A percentile compares a stretch with the other conserved stretches of the same genome.
Conservation (phyloP, 2,329 filamentous ascomycete genomes). For the Zasmidium angulare region DNA sequence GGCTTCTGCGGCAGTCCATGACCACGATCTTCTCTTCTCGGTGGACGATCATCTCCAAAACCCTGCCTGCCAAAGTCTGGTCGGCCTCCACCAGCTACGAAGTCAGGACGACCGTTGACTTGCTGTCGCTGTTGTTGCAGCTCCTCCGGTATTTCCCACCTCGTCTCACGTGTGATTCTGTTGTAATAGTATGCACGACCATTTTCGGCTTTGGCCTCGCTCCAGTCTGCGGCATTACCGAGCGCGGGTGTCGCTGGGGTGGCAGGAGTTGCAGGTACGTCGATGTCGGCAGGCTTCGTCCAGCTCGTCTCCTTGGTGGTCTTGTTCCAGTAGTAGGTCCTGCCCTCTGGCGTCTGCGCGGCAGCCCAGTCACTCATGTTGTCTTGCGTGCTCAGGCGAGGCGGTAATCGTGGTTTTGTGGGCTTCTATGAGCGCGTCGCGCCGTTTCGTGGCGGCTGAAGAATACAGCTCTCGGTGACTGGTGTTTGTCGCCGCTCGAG, state of each 20-base stretch:
- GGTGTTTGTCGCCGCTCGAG: too few species aligned
- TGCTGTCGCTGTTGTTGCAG: slow-evolving; percentile 19
- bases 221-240: slow-evolving; percentile 69
- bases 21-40: slow-evolving; percentile 35
- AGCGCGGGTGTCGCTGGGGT: slow-evolving; percentile 45
- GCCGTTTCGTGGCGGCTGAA: too few species aligned
- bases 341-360: slow-evolving; percentile 51
- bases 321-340: slow-evolving; percentile 87
- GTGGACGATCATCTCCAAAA: slow-evolving; percentile 29
- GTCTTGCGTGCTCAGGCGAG: not conserved
- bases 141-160: slow-evolving; percentile 78
- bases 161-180: slow-evolving; percentile 84
- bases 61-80: not conserved
- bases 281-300: slow-evolving; percentile 79
- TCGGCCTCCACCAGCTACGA: slow-evolving; percentile 58
- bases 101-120: slow-evolving; percentile 38
- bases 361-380: slow-evolving; percentile 32
- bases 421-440: too few species aligned
- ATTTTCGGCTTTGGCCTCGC: slow-evolving; percentile 82
- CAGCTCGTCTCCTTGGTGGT: slow-evolving; percentile 87
- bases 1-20: slow-evolving; percentile 44
- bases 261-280: slow-evolving; percentile 66
- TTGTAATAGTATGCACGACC: slow-evolving; percentile 95
- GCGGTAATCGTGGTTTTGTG: too few species aligned
- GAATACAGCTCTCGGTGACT: too few species aligned